Base-by-base conservation (phyloP, 1,139 yeast genomes). In the Kluyveromyces sp. region DNA sequence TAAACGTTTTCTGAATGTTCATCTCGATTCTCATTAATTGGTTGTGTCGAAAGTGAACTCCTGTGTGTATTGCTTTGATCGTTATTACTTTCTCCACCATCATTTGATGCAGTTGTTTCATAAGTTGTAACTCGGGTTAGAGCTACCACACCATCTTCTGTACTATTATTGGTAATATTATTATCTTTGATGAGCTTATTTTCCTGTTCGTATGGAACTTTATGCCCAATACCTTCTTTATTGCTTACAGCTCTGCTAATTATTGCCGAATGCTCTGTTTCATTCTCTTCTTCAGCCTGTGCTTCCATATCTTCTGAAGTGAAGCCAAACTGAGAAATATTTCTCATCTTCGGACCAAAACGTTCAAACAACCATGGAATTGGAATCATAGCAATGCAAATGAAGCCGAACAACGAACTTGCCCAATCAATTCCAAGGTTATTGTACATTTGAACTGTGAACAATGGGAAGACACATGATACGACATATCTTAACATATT, bases 361-460 rank as follows among this genome's bases (percentile, higher is more conserved):
- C 64, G 68, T 45, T 70, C 74, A 58, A 80, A 80, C 26, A 72
- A 50, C 78, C 78, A 83, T 29, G 94, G 94, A 45, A 84, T 81
- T 10, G 85, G 78, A 40, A 81, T 68, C 83, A 84, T 75, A 0
- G 78, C 86, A 52, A 83, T 67, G 4, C 87, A 77, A 57, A 84
- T 73, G 55, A 84, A 82, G 1, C 84, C 94, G 63, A 83, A 79
- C 33, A 83, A 65, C 56, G 89, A 81, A 53, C 84, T 74, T 8
- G 90, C 94, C 95, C 94, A 85, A 57, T 78, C 85, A 50, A 83
- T 75, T 32, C 72, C 85, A 57, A 84, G 65, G 40, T 73, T 77
- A 31, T 73, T 65, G 63, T 83, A 82, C 94, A 85, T 85, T 62
- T 83, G 92, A 26, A 84, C 77, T 4, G 83, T 75, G 60, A 85